Evolutionary conservation across 805 yeast species (phyloP).

Genomic region (Saccharomyces cerevisiae): DNA sequence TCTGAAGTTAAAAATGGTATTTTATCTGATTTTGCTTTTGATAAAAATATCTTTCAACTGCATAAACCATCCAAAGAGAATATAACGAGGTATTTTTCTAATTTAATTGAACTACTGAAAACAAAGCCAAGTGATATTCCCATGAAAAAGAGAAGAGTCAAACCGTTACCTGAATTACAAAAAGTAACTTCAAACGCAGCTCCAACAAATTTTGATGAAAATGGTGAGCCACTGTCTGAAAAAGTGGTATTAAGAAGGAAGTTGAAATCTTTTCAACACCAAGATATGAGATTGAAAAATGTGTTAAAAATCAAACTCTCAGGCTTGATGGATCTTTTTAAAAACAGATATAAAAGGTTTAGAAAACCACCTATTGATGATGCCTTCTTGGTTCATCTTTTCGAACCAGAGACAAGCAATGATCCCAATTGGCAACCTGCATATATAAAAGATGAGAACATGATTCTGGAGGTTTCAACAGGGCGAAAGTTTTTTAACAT

Average conservation of each 20-base stretch:
- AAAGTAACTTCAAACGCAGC: slow-evolving; percentile 21
- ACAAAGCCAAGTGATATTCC: slow-evolving; percentile 68
- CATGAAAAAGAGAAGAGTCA: slow-evolving; percentile 45
- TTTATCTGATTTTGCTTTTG: slow-evolving; percentile 17
- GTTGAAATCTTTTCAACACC: slow-evolving; percentile 40
- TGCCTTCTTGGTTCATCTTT: slow-evolving; percentile 58
- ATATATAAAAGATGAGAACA: slow-evolving; percentile 52
- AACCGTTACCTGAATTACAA: slow-evolving; percentile 35
- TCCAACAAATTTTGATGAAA: slow-evolving; percentile 13
- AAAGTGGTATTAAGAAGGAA: slow-evolving; percentile 34
- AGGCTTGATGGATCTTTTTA: slow-evolving; percentile 82
- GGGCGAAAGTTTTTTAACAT: slow-evolving; percentile 72
- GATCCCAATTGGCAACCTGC: slow-evolving; percentile 34
- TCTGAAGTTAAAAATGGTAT: slow-evolving; percentile 36
- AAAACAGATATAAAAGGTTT: slow-evolving; percentile 79
- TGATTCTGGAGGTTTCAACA: slow-evolving; percentile 73
- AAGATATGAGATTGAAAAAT: slow-evolving; percentile 78
- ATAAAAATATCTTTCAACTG: slow-evolving; percentile 41
- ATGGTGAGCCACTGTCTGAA: slow-evolving; percentile 28
- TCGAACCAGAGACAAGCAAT: slow-evolving; percentile 44
- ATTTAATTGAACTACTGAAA: slow-evolving; percentile 43
- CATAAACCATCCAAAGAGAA: slow-evolving; percentile 41
- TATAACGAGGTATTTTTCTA: slow-evolving; percentile 48
- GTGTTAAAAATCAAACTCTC: slow-evolving; percentile 77
- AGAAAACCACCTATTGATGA: slow-evolving; percentile 88